These are phyloP conservation scores for Uncinocarpus reesii DNA, from an alignment of 2,329 filamentous ascomycete species.

Conservation along the genomic window DNA sequence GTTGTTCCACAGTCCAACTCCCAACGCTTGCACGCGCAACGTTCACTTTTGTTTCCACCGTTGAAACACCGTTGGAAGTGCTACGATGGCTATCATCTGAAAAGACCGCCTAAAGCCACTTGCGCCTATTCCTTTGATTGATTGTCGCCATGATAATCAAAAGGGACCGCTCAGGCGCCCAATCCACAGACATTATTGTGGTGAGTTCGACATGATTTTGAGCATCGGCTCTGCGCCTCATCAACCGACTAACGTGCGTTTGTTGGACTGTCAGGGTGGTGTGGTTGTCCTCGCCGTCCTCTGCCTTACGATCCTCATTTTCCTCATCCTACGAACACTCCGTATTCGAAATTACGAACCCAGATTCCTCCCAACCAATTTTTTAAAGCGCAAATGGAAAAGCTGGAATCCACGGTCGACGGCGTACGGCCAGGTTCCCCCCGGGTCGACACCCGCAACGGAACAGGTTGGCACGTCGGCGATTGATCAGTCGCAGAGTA, in stretches of 20 bases:
- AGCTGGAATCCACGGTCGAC: slow-evolving; percentile 39
- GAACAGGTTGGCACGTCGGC: slow-evolving; percentile 7
- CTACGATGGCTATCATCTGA: background rate
- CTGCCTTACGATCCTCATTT: slow-evolving; percentile 23
- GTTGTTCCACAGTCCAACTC: too few species aligned
- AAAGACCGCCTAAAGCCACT: background rate
- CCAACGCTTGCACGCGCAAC: background rate
- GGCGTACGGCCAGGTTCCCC: slow-evolving; percentile 34
- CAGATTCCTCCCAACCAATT: slow-evolving; percentile 43
- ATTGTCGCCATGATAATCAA: slow-evolving; percentile 2
- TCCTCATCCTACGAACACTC: slow-evolving; percentile 34
- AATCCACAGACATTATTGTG: background rate
- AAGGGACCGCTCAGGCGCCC: background rate
- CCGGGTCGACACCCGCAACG: slow-evolving; percentile 14
- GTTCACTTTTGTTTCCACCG: background rate
- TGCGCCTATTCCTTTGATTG: background rate
- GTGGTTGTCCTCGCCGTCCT: slow-evolving; percentile 26
- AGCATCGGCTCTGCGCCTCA: background rate
- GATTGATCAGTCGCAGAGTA: slow-evolving; percentile 18
- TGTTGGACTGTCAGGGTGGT: background rate
- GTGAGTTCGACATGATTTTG: background rate
- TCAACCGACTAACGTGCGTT: background rate
- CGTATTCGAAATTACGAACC: slow-evolving; percentile 37
- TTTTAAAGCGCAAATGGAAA: slow-evolving; percentile 44
- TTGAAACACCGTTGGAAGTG: background rate